Percentiles rank a stretch among this genome's conserved stretches.
Evolutionary conservation across 495 filamentous ascomycete species (phyloP).

Genomic region (Saxophila tyrrhenica): DNA sequence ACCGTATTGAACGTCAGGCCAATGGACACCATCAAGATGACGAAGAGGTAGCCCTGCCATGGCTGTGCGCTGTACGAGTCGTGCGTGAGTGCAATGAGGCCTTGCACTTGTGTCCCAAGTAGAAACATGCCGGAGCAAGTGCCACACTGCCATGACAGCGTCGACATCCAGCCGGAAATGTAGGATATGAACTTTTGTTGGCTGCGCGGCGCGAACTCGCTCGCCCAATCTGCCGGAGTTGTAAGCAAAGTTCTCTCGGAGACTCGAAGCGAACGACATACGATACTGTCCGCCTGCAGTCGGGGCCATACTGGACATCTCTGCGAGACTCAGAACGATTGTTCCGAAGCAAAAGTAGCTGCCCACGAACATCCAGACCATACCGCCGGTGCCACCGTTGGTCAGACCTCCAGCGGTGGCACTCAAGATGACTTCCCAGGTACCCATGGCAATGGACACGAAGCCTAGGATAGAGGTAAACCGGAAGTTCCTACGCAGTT

Average conservation of each 20-base stretch:
- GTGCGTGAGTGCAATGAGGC: slow-evolving; percentile 11
- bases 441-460: slow-evolving; percentile 13
- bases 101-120: slow-evolving; percentile 5
- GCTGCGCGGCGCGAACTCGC: slow-evolving; percentile 8
- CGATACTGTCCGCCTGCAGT: slow-evolving; percentile 8
- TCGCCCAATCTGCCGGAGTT: slow-evolving; percentile 4
- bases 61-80: slow-evolving; percentile 1
- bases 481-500: too few species aligned
- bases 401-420: slow-evolving; percentile 9
- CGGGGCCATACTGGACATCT: slow-evolving; percentile 20
- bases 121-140: slow-evolving; percentile 3
- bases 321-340: slow-evolving; percentile 5
- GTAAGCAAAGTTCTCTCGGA: not conserved
- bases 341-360: not conserved
- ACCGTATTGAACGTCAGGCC: slow-evolving; percentile 8
- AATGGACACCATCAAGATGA: slow-evolving; percentile 6
- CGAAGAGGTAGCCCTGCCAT: slow-evolving; percentile 15
- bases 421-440: not conserved
- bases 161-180: slow-evolving; percentile 8
- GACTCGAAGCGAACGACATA: not conserved
- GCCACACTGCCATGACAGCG: slow-evolving; percentile 8
- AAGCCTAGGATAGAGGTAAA: slow-evolving; percentile 23
- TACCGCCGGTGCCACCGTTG: slow-evolving; percentile 16
- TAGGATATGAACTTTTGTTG: slow-evolving; percentile 13
- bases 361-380: slow-evolving; percentile 15